Base-by-base conservation (phyloP, 257 asterid species). In the Cynanchum wilfordii region DNA sequence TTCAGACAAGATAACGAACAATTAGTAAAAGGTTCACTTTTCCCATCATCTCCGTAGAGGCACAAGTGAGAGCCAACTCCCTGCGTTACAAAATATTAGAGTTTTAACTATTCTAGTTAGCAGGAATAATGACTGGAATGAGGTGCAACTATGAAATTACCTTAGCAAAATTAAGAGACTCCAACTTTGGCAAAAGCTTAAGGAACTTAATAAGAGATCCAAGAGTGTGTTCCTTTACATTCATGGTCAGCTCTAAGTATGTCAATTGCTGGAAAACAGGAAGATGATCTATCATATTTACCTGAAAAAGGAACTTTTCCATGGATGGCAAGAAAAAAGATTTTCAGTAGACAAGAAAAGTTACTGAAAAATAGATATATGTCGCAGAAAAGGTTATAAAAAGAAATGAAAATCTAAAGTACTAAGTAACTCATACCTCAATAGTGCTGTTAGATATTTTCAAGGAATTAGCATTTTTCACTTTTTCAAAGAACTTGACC, bases 341-440 rank as follows among this genome's bases (percentile, higher is more conserved):
- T 44, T 24, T 24, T 73, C 45, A 59, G 19, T 42, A 27, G 45
- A 29, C 16, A 27, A 55, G 22, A 67, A 78, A 50, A 29, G 42
- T 57, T 24, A 49, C 6, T n/a, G 30, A 71, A 22, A 51, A 56
- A 8, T 58, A 13, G 51, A 24, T 9, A 30, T 17, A 30, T 10
- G 9, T 44, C 27, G n/a, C 68, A 24, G 27, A 52, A 52, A 52
- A 17, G 24, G 12, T 52, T 52, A 40, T n/a, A 25, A 52, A 33
- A 38, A n/a, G 10, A 75, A 33, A 66, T 5, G 17, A 40, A 51
- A 50, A 11, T 5, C 7, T 8, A 66, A 40, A 69, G 17, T 29
- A 27, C 59, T 59, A 49, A 29, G 64, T 84, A 82, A 85, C 89
- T 77, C 82, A 40, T 84, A 82, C 88, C 89, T 77, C 84, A 47